phyloP scores from a whole-genome alignment of 768 basidiomycete species.

The Suillus alpinus region DNA sequence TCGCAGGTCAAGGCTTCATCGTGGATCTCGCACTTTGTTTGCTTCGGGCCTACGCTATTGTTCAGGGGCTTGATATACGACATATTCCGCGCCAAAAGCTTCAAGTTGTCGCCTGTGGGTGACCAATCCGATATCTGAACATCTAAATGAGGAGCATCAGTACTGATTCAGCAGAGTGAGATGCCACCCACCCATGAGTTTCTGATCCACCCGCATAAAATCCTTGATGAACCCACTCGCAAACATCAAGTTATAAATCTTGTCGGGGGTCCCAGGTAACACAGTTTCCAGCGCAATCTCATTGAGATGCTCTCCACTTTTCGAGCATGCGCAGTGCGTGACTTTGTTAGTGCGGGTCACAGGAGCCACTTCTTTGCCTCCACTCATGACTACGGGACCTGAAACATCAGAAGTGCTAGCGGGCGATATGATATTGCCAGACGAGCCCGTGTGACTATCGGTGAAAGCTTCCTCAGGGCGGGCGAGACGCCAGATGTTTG shows the following conservation, averaged over 20 bases:
- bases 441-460: slow-evolving; percentile 16
- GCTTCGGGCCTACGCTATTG: slow-evolving; percentile 86
- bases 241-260: slow-evolving; percentile 95
- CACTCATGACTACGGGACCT: slow-evolving; percentile 7
- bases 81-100: slow-evolving; percentile 77
- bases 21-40: slow-evolving; percentile 92
- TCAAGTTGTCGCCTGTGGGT: slow-evolving; percentile 58
- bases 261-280: slow-evolving; percentile 89
- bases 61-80: slow-evolving; percentile 94
- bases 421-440: slow-evolving; percentile 18
- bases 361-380: background rate
- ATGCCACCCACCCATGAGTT: slow-evolving; percentile 68
- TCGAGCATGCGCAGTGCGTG: slow-evolving; percentile 74
- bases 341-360: slow-evolving; percentile 42
- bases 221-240: slow-evolving; percentile 94
- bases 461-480: slow-evolving; percentile 57
- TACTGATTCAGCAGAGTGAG: background rate
- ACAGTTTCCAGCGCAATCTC: slow-evolving; percentile 77
- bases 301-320: slow-evolving; percentile 61
- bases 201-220: slow-evolving; percentile 88
- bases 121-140: slow-evolving; percentile 96
- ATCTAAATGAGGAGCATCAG: slow-evolving; percentile 45
- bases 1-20: slow-evolving; percentile 83
- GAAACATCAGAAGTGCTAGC: slow-evolving; percentile 17
- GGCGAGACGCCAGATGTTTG: slow-evolving; percentile 92